Evolutionary conservation across 306 rosid genomes (phyloP).

Genomic region (Malus sylvestris): DNA sequence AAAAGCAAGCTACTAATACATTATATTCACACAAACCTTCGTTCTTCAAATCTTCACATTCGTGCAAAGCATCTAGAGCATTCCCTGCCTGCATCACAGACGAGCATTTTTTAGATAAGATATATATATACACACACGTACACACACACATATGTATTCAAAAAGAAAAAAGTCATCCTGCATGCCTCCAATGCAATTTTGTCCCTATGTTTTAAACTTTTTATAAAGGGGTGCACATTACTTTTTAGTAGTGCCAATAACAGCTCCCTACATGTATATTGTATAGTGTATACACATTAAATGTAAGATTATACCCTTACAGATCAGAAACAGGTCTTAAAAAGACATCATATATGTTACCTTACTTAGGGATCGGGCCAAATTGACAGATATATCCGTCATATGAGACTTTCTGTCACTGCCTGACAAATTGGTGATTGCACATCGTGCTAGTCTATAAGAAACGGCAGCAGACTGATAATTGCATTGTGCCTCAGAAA

Average conservation of each 20-base stretch:
- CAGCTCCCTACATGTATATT: no score
- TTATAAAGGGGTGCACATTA: no score
- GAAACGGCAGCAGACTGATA: constrained; percentile 64
- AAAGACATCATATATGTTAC: constrained; percentile 28
- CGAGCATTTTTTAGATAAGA: constrained; percentile 2
- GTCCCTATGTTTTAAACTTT: no score
- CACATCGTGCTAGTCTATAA: constrained; percentile 66
- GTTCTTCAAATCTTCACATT: constrained; percentile 72
- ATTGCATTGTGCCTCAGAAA: constrained; percentile 70
- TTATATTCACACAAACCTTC: constrained; percentile 41
- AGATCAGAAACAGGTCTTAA: constrained; percentile 2
- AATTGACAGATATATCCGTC: constrained; percentile 64
- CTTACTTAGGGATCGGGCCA: constrained; percentile 73
- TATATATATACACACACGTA: no score
- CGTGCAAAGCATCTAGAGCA: constrained; percentile 61
- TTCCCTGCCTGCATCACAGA: constrained; percentile 66
- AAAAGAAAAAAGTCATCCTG: no score
- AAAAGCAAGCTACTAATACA: not conserved
- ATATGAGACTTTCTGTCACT: constrained; percentile 37
- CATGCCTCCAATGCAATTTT: no score
- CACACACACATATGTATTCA: not conserved
- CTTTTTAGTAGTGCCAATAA: no score
- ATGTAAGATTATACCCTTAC: not conserved
- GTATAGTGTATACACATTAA: not conserved
- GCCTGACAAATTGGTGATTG: constrained; percentile 32